These are phyloP conservation scores for Exophiala phaeomuriformis DNA, from an alignment of 2,329 filamentous ascomycete genomes.

Conservation along the genomic window DNA sequence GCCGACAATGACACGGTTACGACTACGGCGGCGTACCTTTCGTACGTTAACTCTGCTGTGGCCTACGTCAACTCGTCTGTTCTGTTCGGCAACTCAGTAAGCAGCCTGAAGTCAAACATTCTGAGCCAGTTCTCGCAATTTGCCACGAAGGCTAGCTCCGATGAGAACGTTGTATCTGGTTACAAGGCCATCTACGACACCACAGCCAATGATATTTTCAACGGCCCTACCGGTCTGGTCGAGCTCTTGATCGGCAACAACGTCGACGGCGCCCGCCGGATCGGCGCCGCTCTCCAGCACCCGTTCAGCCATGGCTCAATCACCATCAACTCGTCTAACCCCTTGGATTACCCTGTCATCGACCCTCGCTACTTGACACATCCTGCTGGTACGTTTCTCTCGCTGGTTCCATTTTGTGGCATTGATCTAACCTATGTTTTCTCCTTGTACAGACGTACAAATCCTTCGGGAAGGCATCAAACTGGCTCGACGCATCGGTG, in stretches of 20 bases:
- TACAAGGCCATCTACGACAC: slow-evolving; percentile 24
- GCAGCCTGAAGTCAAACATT: slow-evolving; percentile 10
- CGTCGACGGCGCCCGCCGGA: slow-evolving; percentile 18
- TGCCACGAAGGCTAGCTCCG: slow-evolving; percentile 9
- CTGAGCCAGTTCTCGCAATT: slow-evolving; percentile 7
- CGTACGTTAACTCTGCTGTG: slow-evolving; percentile 23
- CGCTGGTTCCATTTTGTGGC: not conserved
- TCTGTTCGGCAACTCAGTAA: slow-evolving; percentile 21
- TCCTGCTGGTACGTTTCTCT: slow-evolving; percentile 29
- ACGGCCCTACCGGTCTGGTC: slow-evolving; percentile 19
- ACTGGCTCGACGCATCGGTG: slow-evolving; percentile 31
- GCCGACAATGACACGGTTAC: slow-evolving; percentile 28
- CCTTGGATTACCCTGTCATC: slow-evolving; percentile 33
- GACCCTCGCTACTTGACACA: slow-evolving; percentile 41
- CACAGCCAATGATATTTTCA: slow-evolving; percentile 18
- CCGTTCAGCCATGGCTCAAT: slow-evolving; percentile 26
- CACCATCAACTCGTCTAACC: slow-evolving; percentile 31
- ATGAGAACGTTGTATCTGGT: slow-evolving; percentile 19
- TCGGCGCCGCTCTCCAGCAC: slow-evolving; percentile 24
- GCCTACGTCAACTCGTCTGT: slow-evolving; percentile 22
- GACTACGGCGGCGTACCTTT: slow-evolving; percentile 20
- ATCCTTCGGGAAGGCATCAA: slow-evolving; percentile 34
- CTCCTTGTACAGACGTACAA: slow-evolving; percentile 31
- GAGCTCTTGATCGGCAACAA: slow-evolving; percentile 29
- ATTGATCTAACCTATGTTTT: slow-evolving; percentile 4